phyloP scores from a whole-genome alignment of 331 rosid genomes.

The Quercus lobata region DNA sequence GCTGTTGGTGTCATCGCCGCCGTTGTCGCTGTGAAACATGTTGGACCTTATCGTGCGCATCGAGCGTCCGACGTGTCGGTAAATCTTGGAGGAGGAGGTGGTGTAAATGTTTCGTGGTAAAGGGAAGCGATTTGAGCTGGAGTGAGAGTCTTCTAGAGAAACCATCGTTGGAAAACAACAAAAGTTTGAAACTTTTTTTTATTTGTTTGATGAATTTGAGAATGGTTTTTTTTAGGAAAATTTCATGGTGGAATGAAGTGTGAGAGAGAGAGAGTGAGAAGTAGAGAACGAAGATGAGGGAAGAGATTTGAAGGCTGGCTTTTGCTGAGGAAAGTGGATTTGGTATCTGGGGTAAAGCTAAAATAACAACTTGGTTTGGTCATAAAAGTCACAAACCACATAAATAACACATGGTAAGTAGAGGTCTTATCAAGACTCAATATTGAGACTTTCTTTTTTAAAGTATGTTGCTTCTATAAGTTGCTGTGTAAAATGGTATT shows the following conservation, averaged over 20 bases:
- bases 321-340: constrained; percentile 25
- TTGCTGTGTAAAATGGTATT: too few relatives aligned
- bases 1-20: constrained; percentile 39
- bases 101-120: constrained; percentile 39
- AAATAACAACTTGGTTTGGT: background rate
- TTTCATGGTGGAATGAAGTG: constrained; percentile 35
- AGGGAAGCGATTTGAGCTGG: constrained; percentile 59
- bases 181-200: background rate
- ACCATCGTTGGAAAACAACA: constrained; percentile 41
- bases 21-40: constrained; percentile 34
- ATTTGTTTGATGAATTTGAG: background rate
- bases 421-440: background rate
- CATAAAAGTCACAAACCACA: constrained; percentile 6
- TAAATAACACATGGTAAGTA: background rate
- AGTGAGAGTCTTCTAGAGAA: constrained; percentile 70
- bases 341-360: constrained; percentile 16
- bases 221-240: background rate
- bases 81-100: constrained; percentile 41
- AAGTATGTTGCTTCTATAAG: too few relatives aligned
- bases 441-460: too few relatives aligned
- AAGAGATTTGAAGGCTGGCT: constrained; percentile 24
- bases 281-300: constrained; percentile 19
- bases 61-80: constrained; percentile 74
- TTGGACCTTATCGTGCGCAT: constrained; percentile 90
- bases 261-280: background rate